Evolutionary conservation across 306 rosid species (phyloP), one percentile per base, ranked within the genome.

Genomic region (Rosa multiflora): DNA sequence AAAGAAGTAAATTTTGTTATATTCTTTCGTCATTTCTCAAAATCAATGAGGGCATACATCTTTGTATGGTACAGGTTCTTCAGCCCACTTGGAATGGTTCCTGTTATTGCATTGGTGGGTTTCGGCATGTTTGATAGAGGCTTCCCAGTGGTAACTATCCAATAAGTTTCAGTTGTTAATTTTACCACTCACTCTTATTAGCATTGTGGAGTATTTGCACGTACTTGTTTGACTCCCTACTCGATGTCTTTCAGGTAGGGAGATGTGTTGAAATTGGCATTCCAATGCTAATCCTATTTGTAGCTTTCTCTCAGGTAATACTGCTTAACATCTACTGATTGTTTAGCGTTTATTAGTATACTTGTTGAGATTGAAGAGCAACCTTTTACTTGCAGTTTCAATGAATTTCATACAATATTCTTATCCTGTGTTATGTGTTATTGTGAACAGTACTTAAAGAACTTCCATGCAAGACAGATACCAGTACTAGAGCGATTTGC

Each of bases 1-100:
- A 15, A 79, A 53, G 67, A 63, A 29, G 62, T 62, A 55, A 73
- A n/a, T 72, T 77, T 52, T 0, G 51, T 51, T 48, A 47, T 21
- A 1, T 63, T 37, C 51, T 26, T 10, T 48, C 55, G 62, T 18
- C 32, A 47, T 14, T 32, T 15, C 17, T 4, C 11, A 49, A 15
- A 8, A 68, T n/a, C 6, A 78, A 72, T 48, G 39, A 70, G 58
- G 44, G n/a, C 23, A 63, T 75, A 37, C 43, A 52, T 55, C 53
- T 55, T 74, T 75, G 6, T 35, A 10, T 56, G 40, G 35, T 80
- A 58, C 90, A 96, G 99, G 87, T 93, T 93, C 91, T 96, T 96
- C 88, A 96, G 99, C 53, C 99, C 99, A n/a, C 94, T 96, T 77
- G 97, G 96, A 81, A 96, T 96, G 99, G 98, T 87, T 75, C 99